Base-by-base conservation (phyloP, 2,329 filamentous ascomycete species). In the Bipolaris oryzae region DNA sequence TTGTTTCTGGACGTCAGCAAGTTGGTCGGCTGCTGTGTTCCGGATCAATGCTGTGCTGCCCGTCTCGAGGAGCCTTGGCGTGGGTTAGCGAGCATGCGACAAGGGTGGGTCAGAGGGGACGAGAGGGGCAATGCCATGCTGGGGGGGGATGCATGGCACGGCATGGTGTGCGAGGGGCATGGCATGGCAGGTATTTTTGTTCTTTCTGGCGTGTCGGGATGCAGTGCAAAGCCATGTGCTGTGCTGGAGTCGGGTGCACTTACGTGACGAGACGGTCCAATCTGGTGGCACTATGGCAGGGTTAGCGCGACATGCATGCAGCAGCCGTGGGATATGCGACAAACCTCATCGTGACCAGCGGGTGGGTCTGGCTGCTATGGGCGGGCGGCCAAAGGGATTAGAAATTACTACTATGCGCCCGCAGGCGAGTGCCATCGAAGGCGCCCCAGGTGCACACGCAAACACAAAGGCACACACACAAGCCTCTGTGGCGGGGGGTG, bases 1-100 rank as follows among this genome's bases (percentile, higher is more conserved):
- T 76, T 95, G 91, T 75, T 97, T 98, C 78, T 99, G 96, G 77
- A 96, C 95, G 78, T 99, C 95, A 60, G 93, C 95, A 62, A 99
- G 85, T 79, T 99, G 95, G 73, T 96, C 92, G 60, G 96, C 95
- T 61, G 95, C 96, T 61, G 95, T 99, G 74, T 97, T 96, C 67
- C 96, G 89, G 74, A 99, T 98, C 66, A 99, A 84, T 74, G 90
- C 89, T 58, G 95, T 99, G 79, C 94, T 98, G 69, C 95, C 95
- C 55, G 95, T 98, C 84, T 99, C 95, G 69, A 99, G 88, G 75
- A 99, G 87, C 64, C 93, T 96, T 76, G 70, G 67, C 62, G 53
- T 20, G 44, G 43, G 64, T 74, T 65, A 73, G 71, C 63, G 56
- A 64, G 44, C 49, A 46, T 35, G 35, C 35, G 31, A 39, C 34